Evolutionary conservation across 2,329 filamentous ascomycete genomes (phyloP).

Genomic region (Pleurostoma richardsiae): DNA sequence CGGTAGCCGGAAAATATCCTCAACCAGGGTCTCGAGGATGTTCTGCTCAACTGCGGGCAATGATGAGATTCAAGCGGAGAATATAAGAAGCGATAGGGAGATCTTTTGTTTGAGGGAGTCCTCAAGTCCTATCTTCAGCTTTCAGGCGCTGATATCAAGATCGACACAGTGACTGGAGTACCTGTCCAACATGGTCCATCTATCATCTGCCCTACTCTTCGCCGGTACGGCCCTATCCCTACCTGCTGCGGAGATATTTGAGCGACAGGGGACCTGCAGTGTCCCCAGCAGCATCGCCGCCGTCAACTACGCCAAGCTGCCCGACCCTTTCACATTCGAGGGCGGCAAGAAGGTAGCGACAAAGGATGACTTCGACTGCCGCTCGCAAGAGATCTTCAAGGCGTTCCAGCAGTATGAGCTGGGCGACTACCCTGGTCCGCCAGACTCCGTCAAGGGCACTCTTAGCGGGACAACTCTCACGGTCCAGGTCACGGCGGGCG

Average conservation of each 20-base stretch:
- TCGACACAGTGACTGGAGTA: too few relatives aligned
- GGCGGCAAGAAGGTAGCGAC: constrained; percentile 36
- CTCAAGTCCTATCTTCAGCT: too few relatives aligned
- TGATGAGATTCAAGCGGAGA: too few relatives aligned
- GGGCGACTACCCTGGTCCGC: constrained; percentile 39
- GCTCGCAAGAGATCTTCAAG: constrained; percentile 40
- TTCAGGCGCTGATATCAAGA: too few relatives aligned
- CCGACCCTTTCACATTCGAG: constrained; percentile 42
- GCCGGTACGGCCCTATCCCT: constrained; percentile 28
- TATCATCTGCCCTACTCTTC: constrained; percentile 19
- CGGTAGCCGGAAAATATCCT: too few relatives aligned
- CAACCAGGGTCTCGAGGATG: too few relatives aligned
- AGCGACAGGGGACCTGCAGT: constrained; percentile 30
- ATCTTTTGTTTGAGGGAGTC: too few relatives aligned
- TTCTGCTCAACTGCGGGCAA: too few relatives aligned
- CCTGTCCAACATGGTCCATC: constrained; percentile 17
- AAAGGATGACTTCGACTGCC: constrained; percentile 41
- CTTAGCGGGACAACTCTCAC: constrained; percentile 35
- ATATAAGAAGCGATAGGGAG: too few relatives aligned
- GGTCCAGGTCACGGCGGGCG: constrained; percentile 37
- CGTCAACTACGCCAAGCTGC: constrained; percentile 30
- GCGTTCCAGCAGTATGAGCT: constrained; percentile 46
- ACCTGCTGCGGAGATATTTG: constrained; percentile 27
- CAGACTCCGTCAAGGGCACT: constrained; percentile 39
- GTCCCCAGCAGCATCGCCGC: constrained; percentile 24